Evolutionary conservation across 2,329 filamentous ascomycete species (phyloP).

Genomic region (Penicillium italicum): DNA sequence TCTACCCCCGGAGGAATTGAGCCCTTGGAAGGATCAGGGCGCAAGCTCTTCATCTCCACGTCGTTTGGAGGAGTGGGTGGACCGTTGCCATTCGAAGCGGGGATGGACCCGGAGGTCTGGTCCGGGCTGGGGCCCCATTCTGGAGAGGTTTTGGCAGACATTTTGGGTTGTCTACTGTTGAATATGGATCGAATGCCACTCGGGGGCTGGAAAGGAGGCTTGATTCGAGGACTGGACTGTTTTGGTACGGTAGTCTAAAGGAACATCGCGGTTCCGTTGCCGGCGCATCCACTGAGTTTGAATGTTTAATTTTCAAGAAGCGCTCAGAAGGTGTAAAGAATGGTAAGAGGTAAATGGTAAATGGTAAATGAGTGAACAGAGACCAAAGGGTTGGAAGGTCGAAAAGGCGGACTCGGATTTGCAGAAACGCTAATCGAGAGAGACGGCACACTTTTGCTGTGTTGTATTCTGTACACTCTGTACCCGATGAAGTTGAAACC

Average conservation of each 20-base stretch:
- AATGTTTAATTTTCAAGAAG: not conserved
- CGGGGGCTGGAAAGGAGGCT: slow-evolving; percentile 9
- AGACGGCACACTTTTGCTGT: not conserved
- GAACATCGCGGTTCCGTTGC: slow-evolving; percentile 13
- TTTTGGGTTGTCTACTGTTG: slow-evolving; percentile 6
- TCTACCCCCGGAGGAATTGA: slow-evolving; percentile 61
- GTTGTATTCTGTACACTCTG: not conserved
- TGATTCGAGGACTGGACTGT: slow-evolving; percentile 5
- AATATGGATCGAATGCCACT: not conserved
- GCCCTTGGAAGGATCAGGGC: slow-evolving; percentile 30
- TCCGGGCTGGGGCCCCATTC: slow-evolving; percentile 25
- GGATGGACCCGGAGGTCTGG: slow-evolving; percentile 25
- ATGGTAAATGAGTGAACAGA: not conserved
- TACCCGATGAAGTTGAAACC: not conserved
- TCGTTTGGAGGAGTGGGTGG: slow-evolving; percentile 30
- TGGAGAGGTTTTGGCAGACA: slow-evolving; percentile 30
- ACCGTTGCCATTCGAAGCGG: slow-evolving; percentile 30
- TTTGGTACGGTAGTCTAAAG: slow-evolving; percentile 6
- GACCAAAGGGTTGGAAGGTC: not conserved
- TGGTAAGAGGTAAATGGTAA: not conserved
- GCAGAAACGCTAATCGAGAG: slow-evolving; percentile 7
- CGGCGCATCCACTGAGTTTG: not conserved
- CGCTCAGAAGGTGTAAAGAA: not conserved
- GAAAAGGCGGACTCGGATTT: slow-evolving; percentile 2
- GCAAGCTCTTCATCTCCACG: slow-evolving; percentile 42